Percentiles rank a stretch among this genome's conserved stretches.
Evolutionary conservation across 768 basidiomycete genomes (phyloP).

Genomic region (Suillus placidus): DNA sequence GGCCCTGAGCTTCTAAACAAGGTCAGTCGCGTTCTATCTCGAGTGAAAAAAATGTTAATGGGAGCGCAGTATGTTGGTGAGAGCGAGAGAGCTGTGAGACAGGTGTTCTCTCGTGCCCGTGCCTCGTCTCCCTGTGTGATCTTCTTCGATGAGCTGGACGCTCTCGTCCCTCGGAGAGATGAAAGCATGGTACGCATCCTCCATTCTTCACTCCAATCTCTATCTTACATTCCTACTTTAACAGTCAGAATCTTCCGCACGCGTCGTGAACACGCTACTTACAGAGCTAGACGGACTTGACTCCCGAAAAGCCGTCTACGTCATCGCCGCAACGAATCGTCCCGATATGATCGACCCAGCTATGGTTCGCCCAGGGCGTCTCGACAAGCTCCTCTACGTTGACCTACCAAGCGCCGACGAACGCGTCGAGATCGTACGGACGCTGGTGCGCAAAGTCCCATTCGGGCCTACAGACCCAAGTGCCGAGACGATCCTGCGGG

Average conservation of each 20-base stretch:
- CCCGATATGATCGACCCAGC: slow-evolving; percentile 98
- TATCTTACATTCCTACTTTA: slow-evolving; percentile 2
- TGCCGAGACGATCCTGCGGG: slow-evolving; percentile 20
- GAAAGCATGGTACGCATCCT: slow-evolving; percentile 71
- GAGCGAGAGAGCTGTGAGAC: slow-evolving; percentile 92
- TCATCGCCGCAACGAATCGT: slow-evolving; percentile 92
- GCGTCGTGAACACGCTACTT: slow-evolving; percentile 89
- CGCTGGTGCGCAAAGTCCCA: slow-evolving; percentile 73
- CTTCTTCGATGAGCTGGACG: slow-evolving; percentile 95
- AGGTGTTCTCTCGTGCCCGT: slow-evolving; percentile 91
- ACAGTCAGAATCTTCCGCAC: slow-evolving; percentile 90
- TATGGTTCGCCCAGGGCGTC: slow-evolving; percentile 94
- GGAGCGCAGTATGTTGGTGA: slow-evolving; percentile 87
- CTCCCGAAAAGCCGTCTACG: slow-evolving; percentile 82
- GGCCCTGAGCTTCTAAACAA: slow-evolving; percentile 97
- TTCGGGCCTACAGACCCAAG: slow-evolving; percentile 42
- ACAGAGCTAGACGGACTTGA: slow-evolving; percentile 95
- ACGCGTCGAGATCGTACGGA: slow-evolving; percentile 82
- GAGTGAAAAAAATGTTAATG: slow-evolving; percentile 7
- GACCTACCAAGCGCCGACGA: slow-evolving; percentile 78
- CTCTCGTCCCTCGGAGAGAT: slow-evolving; percentile 87
- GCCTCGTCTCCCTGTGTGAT: slow-evolving; percentile 95
- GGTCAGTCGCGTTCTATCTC: slow-evolving; percentile 41
- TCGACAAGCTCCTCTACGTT: slow-evolving; percentile 93
- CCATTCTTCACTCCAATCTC: background rate